Base-by-base conservation (phyloP, 2,329 filamentous ascomycete genomes). In the Lizonia empirigonia region DNA sequence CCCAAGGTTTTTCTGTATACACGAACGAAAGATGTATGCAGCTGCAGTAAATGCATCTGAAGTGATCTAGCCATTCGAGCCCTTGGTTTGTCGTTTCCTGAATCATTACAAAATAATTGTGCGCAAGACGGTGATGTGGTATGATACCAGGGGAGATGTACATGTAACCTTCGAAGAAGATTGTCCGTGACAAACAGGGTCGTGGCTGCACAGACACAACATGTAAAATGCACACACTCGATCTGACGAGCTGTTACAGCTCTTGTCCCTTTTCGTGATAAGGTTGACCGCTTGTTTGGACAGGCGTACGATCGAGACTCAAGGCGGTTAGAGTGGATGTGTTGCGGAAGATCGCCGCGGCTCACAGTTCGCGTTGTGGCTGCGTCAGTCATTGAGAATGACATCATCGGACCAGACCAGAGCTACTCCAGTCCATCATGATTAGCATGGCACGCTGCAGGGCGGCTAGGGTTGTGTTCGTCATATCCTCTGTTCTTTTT, bases 321-420 rank as follows among this genome's bases (percentile, higher is more conserved):
- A 47, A 52, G 26, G 49, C 38, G 49, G 49, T 41, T 52, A 52
- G 42, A 42, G 32, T 34, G 37, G 42, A 12, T 46, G 33, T 41
- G 38, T 29, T 38, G 33, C 42, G 49, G 49, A 52, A 42, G 49
- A 52, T 52, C 49, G 42, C 49, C 42, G 49, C 42, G 48, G 48
- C 48, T 45, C 23, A 45, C 36, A 45, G 48, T 50, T 50, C 47
- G 47, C 34, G 34, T 37, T 27, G 23, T 51, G 49, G 49, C 49
- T 52, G 42, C 42, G 47, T 50, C 47, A 50, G 39, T 27, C 27
- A 22, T 29, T 15, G 18, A 34, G 24, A 34, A 40, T 52, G 49
- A 52, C 49, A 52, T 52, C 49, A 52, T 23, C 23, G 37, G 19
- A 52, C 49, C 49, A 52, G 41, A 52, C 38, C 49, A 37, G 13